Base-by-base conservation (phyloP, 1,284 basidiomycete species). In the Ustilago sp. region DNA sequence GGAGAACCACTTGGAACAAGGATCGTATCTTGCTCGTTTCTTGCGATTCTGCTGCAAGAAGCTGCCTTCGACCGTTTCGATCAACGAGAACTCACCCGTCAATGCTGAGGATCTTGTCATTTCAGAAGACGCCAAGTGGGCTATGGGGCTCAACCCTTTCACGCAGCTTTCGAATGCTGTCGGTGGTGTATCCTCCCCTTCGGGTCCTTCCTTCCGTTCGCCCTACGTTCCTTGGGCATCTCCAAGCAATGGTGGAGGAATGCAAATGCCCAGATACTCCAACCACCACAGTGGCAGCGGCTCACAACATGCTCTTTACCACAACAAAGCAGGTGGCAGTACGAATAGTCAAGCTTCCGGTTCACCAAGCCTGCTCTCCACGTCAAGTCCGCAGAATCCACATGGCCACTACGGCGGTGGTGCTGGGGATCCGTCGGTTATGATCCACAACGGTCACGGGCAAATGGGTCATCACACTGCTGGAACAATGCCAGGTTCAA, bases 41-140 rank as follows among this genome's bases (percentile, higher is more conserved):
- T 28, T 77, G 61, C 67, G 74, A 8, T 77, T 77, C 58, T 77
- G 74, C 55, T 73, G 66, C 67, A 77, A 73, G 54, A 77, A 77
- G 70, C 55, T 77, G 66, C 74, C 74, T 5, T 73, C 69, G 19
- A 77, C 70, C 52, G 69, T 77, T 38, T 77, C 74, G 50, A 77
- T 77, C 70, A 69, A 73, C n/a, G 74, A 77, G 50, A 77, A 77
- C 55, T 77, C 74, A 67, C 74, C 74, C 6, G 64, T 77, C 60
- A 72, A 72, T 32, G 69, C 69, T 15, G 74, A 77, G 39, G 74
- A 77, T 38, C 59, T 77, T 19, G 63, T 73, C 45, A 69, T 77
- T 38, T 73, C 70, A 8, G 74, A 77, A 34, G 74, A 77, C 34
- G 66, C 70, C 8, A 69, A 69, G 41, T 77, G 74, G 74, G 74